Evolutionary conservation across 805 yeast species (phyloP).

Genomic region (Aciculoconidium aculeatum): DNA sequence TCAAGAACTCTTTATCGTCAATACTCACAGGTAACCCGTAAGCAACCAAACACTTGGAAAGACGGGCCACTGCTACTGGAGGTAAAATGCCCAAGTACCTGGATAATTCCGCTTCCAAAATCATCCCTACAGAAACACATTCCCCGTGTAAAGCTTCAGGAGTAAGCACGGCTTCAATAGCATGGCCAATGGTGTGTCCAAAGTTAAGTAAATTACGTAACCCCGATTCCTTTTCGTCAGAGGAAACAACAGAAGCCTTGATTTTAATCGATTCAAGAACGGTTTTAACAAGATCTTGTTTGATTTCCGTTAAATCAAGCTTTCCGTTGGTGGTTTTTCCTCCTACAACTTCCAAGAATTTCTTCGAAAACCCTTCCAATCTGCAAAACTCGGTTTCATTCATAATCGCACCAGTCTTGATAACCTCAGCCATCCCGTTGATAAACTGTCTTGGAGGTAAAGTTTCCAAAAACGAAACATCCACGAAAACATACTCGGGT

Average conservation of each 20-base stretch:
- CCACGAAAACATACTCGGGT: slow-evolving; percentile 83
- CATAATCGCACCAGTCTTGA: slow-evolving; percentile 98
- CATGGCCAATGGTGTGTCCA: slow-evolving; percentile 97
- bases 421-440: slow-evolving; percentile 97
- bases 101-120: slow-evolving; percentile 91
- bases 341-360: slow-evolving; percentile 61
- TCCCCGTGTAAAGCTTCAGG: slow-evolving; percentile 97
- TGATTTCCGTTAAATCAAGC: slow-evolving; percentile 57
- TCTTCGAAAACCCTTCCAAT: slow-evolving; percentile 68
- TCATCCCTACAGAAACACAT: slow-evolving; percentile 97
- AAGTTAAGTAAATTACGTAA: slow-evolving; percentile 87
- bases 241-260: slow-evolving; percentile 89
- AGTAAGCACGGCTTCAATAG: slow-evolving; percentile 94
- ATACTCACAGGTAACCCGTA: slow-evolving; percentile 82
- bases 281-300: slow-evolving; percentile 67
- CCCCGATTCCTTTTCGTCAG: slow-evolving; percentile 94
- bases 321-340: slow-evolving; percentile 17
- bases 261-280: slow-evolving; percentile 84
- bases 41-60: slow-evolving; percentile 74
- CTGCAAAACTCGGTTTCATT: slow-evolving; percentile 82
- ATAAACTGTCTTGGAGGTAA: slow-evolving; percentile 91
- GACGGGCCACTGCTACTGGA: slow-evolving; percentile 90
- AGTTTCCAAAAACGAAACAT: slow-evolving; percentile 79
- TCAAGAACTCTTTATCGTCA: slow-evolving; percentile 60
- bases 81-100: slow-evolving; percentile 83